These are phyloP conservation scores for Kwoniella dejecticola DNA, from an alignment of 768 basidiomycete genomes.

Conservation along the genomic window DNA sequence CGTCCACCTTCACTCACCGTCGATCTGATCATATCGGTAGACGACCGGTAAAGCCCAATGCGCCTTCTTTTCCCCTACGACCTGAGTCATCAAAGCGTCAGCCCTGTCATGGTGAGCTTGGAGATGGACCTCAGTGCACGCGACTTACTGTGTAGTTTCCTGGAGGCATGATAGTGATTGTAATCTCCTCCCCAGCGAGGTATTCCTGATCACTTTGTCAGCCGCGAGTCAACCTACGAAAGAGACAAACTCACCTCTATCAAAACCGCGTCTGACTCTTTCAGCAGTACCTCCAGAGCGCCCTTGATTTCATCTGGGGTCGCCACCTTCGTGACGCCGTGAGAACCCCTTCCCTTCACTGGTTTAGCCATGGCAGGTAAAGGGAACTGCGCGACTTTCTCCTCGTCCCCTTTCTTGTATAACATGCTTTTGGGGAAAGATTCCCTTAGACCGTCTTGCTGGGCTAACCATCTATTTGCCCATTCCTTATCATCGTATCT, in stretches of 20 bases:
- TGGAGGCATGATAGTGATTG: slow-evolving; percentile 50
- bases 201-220: slow-evolving; percentile 28
- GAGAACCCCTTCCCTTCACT: slow-evolving; percentile 48
- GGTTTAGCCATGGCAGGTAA: slow-evolving; percentile 48
- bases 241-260: slow-evolving; percentile 31
- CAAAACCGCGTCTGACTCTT: slow-evolving; percentile 38
- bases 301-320: slow-evolving; percentile 23
- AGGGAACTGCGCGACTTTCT: slow-evolving; percentile 7
- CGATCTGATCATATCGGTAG: slow-evolving; percentile 37
- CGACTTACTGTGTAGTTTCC: slow-evolving; percentile 41
- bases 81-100: neutral
- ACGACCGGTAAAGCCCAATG: slow-evolving; percentile 49
- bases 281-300: slow-evolving; percentile 12
- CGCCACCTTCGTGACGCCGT: slow-evolving; percentile 42
- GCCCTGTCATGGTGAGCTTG: neutral
- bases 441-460: slow-evolving; percentile 22
- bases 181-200: slow-evolving; percentile 46
- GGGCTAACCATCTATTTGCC: slow-evolving; percentile 40
- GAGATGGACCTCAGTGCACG: too few species aligned
- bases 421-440: slow-evolving; percentile 25
- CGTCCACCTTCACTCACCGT: slow-evolving; percentile 21
- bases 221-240: too few species aligned
- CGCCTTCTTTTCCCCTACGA: slow-evolving; percentile 27
- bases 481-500: slow-evolving; percentile 49
- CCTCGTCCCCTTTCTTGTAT: slow-evolving; percentile 7